Percentiles rank a stretch among this genome's conserved stretches.
phyloP scores from a whole-genome alignment of 2,329 filamentous ascomycete genomes.

The Bipolaris sorokiniana region DNA sequence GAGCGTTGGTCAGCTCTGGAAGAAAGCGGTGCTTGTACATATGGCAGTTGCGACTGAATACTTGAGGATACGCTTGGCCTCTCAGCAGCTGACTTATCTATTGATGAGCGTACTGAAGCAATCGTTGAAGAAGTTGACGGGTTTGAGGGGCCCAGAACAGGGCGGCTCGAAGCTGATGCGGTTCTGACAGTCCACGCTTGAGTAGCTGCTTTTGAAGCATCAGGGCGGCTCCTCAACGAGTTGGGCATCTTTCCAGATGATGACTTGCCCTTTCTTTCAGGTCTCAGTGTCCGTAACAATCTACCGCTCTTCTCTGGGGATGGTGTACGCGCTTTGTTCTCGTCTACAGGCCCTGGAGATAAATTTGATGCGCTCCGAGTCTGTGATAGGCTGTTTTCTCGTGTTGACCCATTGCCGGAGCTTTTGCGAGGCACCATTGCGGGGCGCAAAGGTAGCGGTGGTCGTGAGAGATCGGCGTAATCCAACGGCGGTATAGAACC shows the following conservation, averaged over 20 bases:
- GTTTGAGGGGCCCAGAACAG: constrained; percentile 18
- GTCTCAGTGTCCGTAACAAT: constrained; percentile 63
- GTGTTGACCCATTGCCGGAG: constrained; percentile 42
- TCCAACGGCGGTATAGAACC: constrained; percentile 81
- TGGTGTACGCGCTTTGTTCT: constrained; percentile 61
- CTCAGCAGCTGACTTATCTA: constrained; percentile 37
- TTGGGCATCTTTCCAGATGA: constrained; percentile 55
- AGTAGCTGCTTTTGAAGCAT: constrained; percentile 67
- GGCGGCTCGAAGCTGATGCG: constrained; percentile 24
- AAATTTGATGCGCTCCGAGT: constrained; percentile 35
- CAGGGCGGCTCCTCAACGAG: constrained; percentile 55
- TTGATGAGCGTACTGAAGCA: constrained; percentile 36
- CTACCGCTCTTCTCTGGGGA: constrained; percentile 67
- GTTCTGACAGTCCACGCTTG: constrained; percentile 62
- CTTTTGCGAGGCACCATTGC: constrained; percentile 55
- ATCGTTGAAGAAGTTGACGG: constrained; percentile 27
- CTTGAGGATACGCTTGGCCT: constrained; percentile 20
- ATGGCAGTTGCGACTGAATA: constrained; percentile 17
- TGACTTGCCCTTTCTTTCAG: constrained; percentile 52
- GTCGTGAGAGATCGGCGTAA: constrained; percentile 81
- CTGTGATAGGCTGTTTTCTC: constrained; percentile 31
- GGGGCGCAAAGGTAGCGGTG: constrained; percentile 65
- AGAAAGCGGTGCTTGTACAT: constrained; percentile 30
- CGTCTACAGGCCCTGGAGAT: constrained; percentile 45
- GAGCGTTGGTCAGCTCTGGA: constrained; percentile 31